Evolutionary conservation across 257 asterid species (phyloP).

Genomic region (Salvia hispanica): DNA sequence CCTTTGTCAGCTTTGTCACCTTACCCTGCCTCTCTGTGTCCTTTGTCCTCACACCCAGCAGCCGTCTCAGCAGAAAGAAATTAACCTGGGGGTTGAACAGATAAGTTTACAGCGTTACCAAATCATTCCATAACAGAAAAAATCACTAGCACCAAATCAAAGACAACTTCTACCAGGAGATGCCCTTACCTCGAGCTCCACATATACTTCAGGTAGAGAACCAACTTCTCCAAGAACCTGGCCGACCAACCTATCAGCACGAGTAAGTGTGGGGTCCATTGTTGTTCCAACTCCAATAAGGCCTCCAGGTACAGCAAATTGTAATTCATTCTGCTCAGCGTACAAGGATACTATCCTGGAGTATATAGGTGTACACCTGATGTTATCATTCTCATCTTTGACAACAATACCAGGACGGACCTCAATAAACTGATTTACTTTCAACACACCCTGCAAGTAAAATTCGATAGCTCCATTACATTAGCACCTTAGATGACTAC

Average conservation of each 20-base stretch:
- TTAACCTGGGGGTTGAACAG: conserved; percentile 61
- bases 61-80: conserved; percentile 83
- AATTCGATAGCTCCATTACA: conserved; percentile 8
- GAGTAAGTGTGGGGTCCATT: conserved; percentile 98
- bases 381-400: conserved; percentile 85
- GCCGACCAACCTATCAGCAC: conserved; percentile 98
- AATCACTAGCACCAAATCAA: conserved; percentile 1
- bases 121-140: not conserved
- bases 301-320: conserved; percentile 99
- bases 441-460: conserved; percentile 86
- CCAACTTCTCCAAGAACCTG: conserved; percentile 99
- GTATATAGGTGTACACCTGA: conserved; percentile 91
- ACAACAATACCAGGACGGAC: conserved; percentile 99
- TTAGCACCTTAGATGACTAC: conserved; percentile 1
- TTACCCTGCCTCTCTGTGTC: conserved; percentile 89
- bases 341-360: conserved; percentile 86
- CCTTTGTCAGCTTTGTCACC: conserved; percentile 84
- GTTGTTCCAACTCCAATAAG: conserved; percentile 99
- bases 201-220: conserved; percentile 86
- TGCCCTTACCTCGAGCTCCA: conserved; percentile 78
- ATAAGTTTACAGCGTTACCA: not conserved
- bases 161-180: not conserved
- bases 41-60: conserved; percentile 93
- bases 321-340: conserved; percentile 94
- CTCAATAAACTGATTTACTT: conserved; percentile 82